phyloP scores from a whole-genome alignment of 1,284 basidiomycete species.

The Papiliotrema terrestris region DNA sequence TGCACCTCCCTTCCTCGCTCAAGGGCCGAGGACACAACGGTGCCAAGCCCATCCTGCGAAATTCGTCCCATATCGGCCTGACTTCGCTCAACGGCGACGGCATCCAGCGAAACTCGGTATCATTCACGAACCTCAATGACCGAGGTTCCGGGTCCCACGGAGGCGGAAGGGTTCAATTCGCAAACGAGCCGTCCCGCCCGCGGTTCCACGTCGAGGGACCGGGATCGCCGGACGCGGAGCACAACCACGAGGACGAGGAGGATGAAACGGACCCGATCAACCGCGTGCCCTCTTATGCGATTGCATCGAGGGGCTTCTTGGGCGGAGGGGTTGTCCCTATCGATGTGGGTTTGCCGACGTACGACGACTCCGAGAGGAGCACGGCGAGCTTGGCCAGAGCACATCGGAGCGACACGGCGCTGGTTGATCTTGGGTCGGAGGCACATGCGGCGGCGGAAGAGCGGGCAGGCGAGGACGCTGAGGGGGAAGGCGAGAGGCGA shows the following conservation, averaged over 20 bases:
- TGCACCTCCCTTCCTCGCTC: conserved; percentile 17
- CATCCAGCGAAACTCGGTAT: conserved; percentile 4
- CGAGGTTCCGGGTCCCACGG: background rate
- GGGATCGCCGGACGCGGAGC: background rate
- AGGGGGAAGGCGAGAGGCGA: background rate
- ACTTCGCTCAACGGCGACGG: background rate
- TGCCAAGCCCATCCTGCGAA: conserved; percentile 19
- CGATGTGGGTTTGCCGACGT: conserved; percentile 72
- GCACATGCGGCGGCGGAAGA: conserved; percentile 26
- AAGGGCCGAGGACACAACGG: conserved; percentile 9
- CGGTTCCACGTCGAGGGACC: conserved; percentile 1
- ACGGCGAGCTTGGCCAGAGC: conserved; percentile 29
- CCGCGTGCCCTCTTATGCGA: conserved; percentile 72
- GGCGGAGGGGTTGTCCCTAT: conserved; percentile 81
- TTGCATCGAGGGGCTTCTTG: conserved; percentile 75
- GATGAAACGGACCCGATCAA: conserved; percentile 38
- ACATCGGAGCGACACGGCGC: conserved; percentile 30
- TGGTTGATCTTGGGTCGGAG: conserved; percentile 25
- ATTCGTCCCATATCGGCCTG: conserved; percentile 3
- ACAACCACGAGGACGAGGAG: conserved; percentile 9
- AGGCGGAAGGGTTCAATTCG: conserved; percentile 1
- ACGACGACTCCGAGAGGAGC: conserved; percentile 60
- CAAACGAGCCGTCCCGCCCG: background rate
- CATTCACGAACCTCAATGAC: conserved; percentile 16
- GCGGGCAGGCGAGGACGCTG: conserved; percentile 10